Evolutionary conservation across 2,329 filamentous ascomycete species (phyloP).

Genomic region (Simplicillium aogashimaense): DNA sequence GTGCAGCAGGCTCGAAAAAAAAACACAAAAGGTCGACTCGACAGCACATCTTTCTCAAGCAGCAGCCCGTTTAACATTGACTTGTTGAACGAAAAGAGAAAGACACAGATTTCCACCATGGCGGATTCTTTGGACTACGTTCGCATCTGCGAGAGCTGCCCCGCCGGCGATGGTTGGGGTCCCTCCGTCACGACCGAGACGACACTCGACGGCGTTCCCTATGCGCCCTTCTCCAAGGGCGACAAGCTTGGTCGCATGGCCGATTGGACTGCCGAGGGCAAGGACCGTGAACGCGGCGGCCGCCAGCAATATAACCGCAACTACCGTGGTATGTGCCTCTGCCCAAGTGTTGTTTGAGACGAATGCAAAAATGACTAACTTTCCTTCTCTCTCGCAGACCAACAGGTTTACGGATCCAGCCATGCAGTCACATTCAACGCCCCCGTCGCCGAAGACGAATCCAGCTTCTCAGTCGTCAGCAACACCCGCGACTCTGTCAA

Average conservation of each 20-base stretch:
- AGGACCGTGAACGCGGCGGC: constrained; percentile 70
- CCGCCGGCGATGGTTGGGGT: constrained; percentile 76
- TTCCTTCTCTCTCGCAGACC: constrained; percentile 47
- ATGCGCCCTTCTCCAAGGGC: constrained; percentile 95
- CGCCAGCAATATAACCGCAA: constrained; percentile 86
- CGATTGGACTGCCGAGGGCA: constrained; percentile 90
- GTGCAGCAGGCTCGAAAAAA: constrained; percentile 4
- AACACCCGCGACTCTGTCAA: constrained; percentile 82
- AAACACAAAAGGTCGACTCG: constrained; percentile 7
- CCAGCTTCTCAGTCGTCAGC: constrained; percentile 95
- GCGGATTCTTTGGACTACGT: constrained; percentile 46
- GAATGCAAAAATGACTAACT: background rate
- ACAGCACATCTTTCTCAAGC: constrained; percentile 1
- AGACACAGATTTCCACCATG: constrained; percentile 21
- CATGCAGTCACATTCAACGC: constrained; percentile 81
- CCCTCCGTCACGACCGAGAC: constrained; percentile 74
- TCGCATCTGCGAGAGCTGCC: constrained; percentile 61
- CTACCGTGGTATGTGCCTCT: constrained; percentile 62
- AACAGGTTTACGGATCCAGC: constrained; percentile 92
- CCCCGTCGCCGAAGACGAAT: constrained; percentile 88
- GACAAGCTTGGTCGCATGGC: constrained; percentile 99
- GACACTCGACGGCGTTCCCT: constrained; percentile 88
- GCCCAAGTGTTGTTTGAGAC: background rate
- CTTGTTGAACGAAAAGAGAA: too few species aligned
- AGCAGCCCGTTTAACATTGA: constrained; percentile 4